Base-by-base conservation (phyloP, 2,329 filamentous ascomycete genomes). In the Xylaria sp. region DNA sequence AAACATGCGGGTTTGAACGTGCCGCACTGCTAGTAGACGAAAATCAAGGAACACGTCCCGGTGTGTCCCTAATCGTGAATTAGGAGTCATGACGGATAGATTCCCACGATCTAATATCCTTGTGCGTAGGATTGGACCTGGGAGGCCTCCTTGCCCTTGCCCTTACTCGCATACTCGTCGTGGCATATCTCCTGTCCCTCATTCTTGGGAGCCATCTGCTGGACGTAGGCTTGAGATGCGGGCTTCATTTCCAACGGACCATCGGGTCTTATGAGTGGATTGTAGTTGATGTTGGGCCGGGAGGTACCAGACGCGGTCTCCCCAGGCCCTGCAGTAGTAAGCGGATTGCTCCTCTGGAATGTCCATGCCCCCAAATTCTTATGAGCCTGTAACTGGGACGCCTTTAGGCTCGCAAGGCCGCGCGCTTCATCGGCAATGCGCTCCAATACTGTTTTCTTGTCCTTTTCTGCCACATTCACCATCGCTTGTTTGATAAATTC, bases 401-500 rank as follows among this genome's bases (percentile, higher is more conserved):
- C n/a, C 30, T 54, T 59, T 30, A 9, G 45, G 11, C 36, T 56
- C 55, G 19, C 45, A 2, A 5, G 48, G 30, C 17, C 24, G 24
- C 24, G 24, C 24, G 24, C 24, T 27, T 42, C 17, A 9, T 47
- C 12, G 4, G 51, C 8, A 4, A 42, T 53, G n/a, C 47, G 61
- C 32, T 30, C 45, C 19, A 58, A 27, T 9, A 68, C 61, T 7
- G n/a, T 21, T 32, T 50, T 59, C 64, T 74, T 73, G 61, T 75
- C 74, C 3, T 57, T 56, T 56, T 63, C 58, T 0, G 69, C 68
- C 5, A 75, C 68, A 11, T 64, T 42, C 9, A 45, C 51, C 73
- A 74, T 75, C 2, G 74, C 72, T 19, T 68, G 19, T 4, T 14
- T 12, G 48, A 75, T 68, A 1, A 56, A 14, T n/a, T 59, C 24